Evolutionary conservation across 179 eudicot species (phyloP).

Genomic region (Spinacia oleracea): DNA sequence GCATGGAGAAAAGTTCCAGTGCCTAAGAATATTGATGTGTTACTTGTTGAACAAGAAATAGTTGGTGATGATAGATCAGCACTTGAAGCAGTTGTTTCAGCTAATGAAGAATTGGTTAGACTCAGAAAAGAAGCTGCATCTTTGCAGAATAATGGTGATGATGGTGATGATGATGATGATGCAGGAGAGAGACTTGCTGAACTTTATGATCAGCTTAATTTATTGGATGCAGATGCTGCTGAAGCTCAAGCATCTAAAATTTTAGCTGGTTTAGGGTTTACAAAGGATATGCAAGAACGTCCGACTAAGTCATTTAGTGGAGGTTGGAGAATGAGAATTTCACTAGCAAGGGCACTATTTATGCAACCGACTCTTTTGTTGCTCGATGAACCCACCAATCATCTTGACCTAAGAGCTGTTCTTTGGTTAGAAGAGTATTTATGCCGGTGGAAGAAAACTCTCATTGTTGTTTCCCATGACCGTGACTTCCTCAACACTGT

Average conservation of each 20-base stretch:
- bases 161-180: conserved; percentile 41
- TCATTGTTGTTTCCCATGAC: conserved; percentile 88
- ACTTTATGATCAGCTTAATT: conserved; percentile 62
- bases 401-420: conserved; percentile 92
- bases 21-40: conserved; percentile 86
- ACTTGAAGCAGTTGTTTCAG: conserved; percentile 86
- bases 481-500: conserved; percentile 86
- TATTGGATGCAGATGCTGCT: conserved; percentile 86
- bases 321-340: conserved; percentile 97
- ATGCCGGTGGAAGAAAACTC: conserved; percentile 91
- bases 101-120: conserved; percentile 74
- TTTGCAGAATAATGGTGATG: conserved; percentile 44
- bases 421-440: conserved; percentile 91
- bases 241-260: conserved; percentile 93
- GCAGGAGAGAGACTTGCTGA: conserved; percentile 79
- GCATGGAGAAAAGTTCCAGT: conserved; percentile 96
- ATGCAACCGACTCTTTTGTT: conserved; percentile 82
- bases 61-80: conserved; percentile 85
- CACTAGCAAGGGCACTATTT: conserved; percentile 87
- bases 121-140: conserved; percentile 70
- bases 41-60: conserved; percentile 84
- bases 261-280: conserved; percentile 84
- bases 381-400: conserved; percentile 93
- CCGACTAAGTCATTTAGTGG: conserved; percentile 87
- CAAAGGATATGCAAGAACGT: conserved; percentile 75